phyloP scores from a whole-genome alignment of 805 yeast genomes.

The Lachancea nothofagi region DNA sequence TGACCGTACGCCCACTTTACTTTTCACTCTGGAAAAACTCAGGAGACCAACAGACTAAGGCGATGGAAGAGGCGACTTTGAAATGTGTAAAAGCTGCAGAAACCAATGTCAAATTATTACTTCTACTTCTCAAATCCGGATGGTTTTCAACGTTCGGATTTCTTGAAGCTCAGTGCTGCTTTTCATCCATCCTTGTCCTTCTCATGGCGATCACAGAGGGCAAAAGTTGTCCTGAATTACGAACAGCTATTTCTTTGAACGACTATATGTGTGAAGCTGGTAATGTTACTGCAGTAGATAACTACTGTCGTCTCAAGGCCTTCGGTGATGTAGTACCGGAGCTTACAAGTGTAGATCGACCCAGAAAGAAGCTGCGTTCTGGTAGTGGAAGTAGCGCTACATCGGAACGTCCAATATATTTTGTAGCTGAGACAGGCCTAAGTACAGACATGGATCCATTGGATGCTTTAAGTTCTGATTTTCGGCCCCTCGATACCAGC shows the following conservation, averaged over 20 bases:
- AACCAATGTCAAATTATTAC: slow-evolving; percentile 30
- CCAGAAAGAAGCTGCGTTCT: no score
- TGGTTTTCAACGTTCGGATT: slow-evolving; percentile 36
- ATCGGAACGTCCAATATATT: no score
- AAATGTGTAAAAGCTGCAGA: slow-evolving; percentile 27
- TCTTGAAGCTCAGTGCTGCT: slow-evolving; percentile 38
- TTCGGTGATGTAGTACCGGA: slow-evolving; percentile 15
- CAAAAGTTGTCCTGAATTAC: slow-evolving; percentile 18
- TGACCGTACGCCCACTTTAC: slow-evolving; percentile 34
- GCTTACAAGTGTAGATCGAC: no score
- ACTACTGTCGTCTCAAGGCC: slow-evolving; percentile 26
- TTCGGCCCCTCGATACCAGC: no score
- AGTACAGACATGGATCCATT: no score
- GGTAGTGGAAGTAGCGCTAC: no score
- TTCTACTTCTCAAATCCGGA: slow-evolving; percentile 26
- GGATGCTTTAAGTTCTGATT: no score
- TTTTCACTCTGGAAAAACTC: slow-evolving; percentile 34
- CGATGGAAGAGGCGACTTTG: neutral
- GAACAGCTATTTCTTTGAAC: slow-evolving; percentile 23
- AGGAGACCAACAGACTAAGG: slow-evolving; percentile 21
- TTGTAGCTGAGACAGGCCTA: no score
- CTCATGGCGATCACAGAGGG: slow-evolving; percentile 21
- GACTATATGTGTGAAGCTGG: slow-evolving; percentile 28
- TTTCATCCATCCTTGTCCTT: slow-evolving; percentile 33
- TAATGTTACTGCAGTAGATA: slow-evolving; percentile 31